A percentile compares a stretch with the other conserved stretches of the same genome.
Evolutionary conservation across 1,139 yeast genomes (phyloP).

Genomic region (Saccharomyces pastorianus): DNA sequence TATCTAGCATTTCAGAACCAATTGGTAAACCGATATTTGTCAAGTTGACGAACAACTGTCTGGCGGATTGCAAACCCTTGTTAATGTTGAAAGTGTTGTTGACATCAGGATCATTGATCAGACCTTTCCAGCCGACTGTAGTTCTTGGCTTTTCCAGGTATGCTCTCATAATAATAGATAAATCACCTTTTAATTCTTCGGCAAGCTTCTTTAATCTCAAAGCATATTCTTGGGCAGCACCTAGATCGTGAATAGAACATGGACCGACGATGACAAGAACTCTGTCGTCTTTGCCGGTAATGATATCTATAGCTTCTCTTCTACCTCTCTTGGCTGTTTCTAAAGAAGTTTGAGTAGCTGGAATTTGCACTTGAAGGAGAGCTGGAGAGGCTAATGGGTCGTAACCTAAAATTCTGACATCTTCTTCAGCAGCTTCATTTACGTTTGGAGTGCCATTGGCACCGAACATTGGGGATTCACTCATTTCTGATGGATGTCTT

Average conservation of each 20-base stretch:
- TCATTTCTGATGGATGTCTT: slow-evolving; percentile 8
- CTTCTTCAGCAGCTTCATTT: slow-evolving; percentile 61
- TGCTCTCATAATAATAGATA: slow-evolving; percentile 89
- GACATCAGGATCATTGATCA: slow-evolving; percentile 93
- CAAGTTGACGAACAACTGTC: slow-evolving; percentile 78
- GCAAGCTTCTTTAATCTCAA: slow-evolving; percentile 55
- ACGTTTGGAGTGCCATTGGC: slow-evolving; percentile 24
- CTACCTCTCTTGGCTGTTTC: slow-evolving; percentile 73
- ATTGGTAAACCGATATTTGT: slow-evolving; percentile 76
- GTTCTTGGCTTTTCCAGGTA: slow-evolving; percentile 97
- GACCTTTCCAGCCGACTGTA: slow-evolving; percentile 98
- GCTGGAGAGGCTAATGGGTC: slow-evolving; percentile 90
- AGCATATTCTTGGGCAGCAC: slow-evolving; percentile 85
- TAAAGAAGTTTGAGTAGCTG: slow-evolving; percentile 52
- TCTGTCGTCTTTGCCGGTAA: slow-evolving; percentile 70
- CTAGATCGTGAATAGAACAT: slow-evolving; percentile 90
- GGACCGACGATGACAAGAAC: slow-evolving; percentile 85
- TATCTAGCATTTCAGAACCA: slow-evolving; percentile 96
- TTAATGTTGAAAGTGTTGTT: slow-evolving; percentile 90
- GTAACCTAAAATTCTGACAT: slow-evolving; percentile 80
- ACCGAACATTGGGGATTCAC: slow-evolving; percentile 13
- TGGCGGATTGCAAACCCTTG: slow-evolving; percentile 82
- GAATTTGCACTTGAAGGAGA: slow-evolving; percentile 68
- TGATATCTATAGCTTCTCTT: slow-evolving; percentile 61
- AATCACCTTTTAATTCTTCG: slow-evolving; percentile 62